Evolutionary conservation across 2,329 filamentous ascomycete species (phyloP), one percentile per base, ranked within the genome.

Genomic region (Colletotrichum gigasporum): DNA sequence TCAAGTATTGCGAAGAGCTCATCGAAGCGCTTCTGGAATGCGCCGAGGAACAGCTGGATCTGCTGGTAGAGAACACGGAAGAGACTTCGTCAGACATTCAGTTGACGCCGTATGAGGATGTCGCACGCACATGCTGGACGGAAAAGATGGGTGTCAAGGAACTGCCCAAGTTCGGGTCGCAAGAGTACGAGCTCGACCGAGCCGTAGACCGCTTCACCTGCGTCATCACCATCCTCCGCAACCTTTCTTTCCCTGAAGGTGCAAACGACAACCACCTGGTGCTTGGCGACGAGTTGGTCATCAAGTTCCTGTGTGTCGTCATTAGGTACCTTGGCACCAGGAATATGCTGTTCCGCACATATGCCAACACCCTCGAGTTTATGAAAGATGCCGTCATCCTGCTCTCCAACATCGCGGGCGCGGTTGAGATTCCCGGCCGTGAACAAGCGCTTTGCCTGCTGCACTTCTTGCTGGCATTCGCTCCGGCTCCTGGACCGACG

Each of bases 341-440:
- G 12, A 93, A 93, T 70, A 92, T 95, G 85, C 85, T 98, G 28
- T 80, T 98, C 41, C 89, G 93, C 37, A 93, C 90, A 3, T 87
- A 96, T 69, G 84, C 87, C 72, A 97, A 97, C 77, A 96, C 92
- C 0, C 82, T 97, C 69, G 96, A 99, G 76, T 95, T 98, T 71
- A 97, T 97, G 92, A 99, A 99, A 79, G 96, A 99, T 75, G 83
- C 94, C 28, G 88, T 98, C 62, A 90, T 93, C 14, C 89, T 97
- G 69, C 83, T 99, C 57, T 97, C 95, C 60, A 98, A 99, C 75
- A 88, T 96, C 48, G 90, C 94, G 7, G 88, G 92, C 47, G 87
- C 88, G 9, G 86, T 98, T 54, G 91, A 95, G 72, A 83, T 99
- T 37, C 91, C 94, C 2, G 91, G 91, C 18, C 90, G 92, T 67